Percentiles rank a stretch among this genome's conserved stretches.
Evolutionary conservation across 1,284 basidiomycete species (phyloP).

Genomic region (Meripilus lineatus): DNA sequence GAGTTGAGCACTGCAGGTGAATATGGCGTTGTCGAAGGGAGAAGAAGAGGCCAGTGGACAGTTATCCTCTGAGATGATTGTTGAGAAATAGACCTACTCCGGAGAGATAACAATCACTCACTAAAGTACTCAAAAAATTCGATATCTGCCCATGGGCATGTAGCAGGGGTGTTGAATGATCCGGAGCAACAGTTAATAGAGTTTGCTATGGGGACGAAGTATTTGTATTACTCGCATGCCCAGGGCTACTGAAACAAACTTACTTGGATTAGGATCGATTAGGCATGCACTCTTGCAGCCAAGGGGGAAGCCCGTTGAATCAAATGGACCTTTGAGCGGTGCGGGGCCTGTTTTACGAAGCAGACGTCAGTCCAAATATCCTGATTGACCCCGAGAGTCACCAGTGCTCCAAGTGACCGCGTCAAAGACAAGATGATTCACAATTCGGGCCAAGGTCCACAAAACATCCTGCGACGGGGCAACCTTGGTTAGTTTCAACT

Average conservation of each 20-base stretch:
- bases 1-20: conserved; percentile 33
- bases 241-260: no score
- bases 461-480: conserved; percentile 35
- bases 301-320: conserved; percentile 33
- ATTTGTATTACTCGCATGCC: neutral
- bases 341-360: conserved; percentile 32
- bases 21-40: conserved; percentile 47
- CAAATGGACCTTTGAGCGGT: conserved; percentile 30
- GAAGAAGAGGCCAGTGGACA: conserved; percentile 47
- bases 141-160: conserved; percentile 39
- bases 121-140: conserved; percentile 43
- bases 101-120: conserved; percentile 17
- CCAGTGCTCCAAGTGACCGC: neutral
- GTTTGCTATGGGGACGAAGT: conserved; percentile 18
- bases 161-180: conserved; percentile 32
- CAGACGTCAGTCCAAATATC: conserved; percentile 5
- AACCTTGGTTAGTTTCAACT: conserved; percentile 37
- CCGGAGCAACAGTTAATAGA: conserved; percentile 43
- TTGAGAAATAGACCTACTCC: neutral
- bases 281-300: conserved; percentile 43
- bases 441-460: conserved; percentile 38
- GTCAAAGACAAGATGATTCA: conserved; percentile 10
- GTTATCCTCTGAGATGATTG: conserved; percentile 28
- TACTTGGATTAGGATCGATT: conserved; percentile 28
- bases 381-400: neutral